phyloP scores from a whole-genome alignment of 352 stramenopile species.

The Phytophthora quininea region DNA sequence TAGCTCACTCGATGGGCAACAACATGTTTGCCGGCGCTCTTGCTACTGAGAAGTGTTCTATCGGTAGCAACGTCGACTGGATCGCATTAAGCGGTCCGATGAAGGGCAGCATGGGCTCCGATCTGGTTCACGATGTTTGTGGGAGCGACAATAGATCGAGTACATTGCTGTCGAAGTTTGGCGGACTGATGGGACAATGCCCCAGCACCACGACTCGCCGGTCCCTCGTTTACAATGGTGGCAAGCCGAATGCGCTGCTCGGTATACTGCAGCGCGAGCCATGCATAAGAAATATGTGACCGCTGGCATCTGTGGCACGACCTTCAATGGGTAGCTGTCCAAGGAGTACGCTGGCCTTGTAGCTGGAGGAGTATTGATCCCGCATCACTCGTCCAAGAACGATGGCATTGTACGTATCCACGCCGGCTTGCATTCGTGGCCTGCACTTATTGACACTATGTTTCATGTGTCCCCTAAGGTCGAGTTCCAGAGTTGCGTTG shows the following conservation, averaged over 20 bases:
- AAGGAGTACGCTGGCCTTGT: conserved; percentile 40
- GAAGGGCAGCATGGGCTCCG: conserved; percentile 55
- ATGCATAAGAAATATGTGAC: conserved; percentile 45
- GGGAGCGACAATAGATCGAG: conserved; percentile 21
- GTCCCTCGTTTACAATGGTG: conserved; percentile 49
- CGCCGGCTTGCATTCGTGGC: too few relatives aligned
- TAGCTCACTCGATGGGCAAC: conserved; percentile 68
- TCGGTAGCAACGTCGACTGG: conserved; percentile 41
- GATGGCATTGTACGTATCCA: conserved; percentile 51
- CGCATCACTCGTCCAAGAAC: conserved; percentile 57
- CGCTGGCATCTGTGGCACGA: conserved; percentile 46
- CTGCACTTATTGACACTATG: conserved; percentile 1
- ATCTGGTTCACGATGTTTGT: conserved; percentile 49
- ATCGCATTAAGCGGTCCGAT: conserved; percentile 46
- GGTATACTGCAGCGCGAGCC: conserved; percentile 40
- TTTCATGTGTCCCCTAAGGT: conserved; percentile 26
- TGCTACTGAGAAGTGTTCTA: conserved; percentile 47
- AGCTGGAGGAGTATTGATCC: conserved; percentile 39
- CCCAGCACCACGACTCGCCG: conserved; percentile 36
- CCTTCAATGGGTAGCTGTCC: conserved; percentile 43
- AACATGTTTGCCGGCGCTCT: conserved; percentile 53
- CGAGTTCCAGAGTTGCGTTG: conserved; percentile 63
- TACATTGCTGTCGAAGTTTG: conserved; percentile 28
- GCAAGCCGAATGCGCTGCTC: conserved; percentile 17
- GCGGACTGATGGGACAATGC: conserved; percentile 46